Evolutionary conservation across 768 basidiomycete genomes (phyloP).

Genomic region (Rhodotorula diobovata): DNA sequence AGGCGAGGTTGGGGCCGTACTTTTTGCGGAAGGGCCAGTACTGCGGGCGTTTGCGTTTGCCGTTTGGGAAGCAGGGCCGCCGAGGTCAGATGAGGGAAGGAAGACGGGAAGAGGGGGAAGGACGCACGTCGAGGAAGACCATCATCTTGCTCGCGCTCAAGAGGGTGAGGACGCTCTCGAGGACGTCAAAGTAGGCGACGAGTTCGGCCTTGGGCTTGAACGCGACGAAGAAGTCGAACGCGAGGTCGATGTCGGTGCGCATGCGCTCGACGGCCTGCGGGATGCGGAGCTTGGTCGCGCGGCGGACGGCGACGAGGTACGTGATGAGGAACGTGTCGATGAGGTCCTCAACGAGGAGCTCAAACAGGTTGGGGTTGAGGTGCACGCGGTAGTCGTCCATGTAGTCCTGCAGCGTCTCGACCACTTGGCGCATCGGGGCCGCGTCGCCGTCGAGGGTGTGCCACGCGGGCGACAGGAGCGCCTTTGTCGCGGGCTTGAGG

Average conservation of each 20-base stretch:
- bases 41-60: constrained; percentile 42
- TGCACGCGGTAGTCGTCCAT: constrained; percentile 85
- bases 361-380: constrained; percentile 83
- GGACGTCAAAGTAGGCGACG: constrained; percentile 73
- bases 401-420: constrained; percentile 94
- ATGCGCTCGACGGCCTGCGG: constrained; percentile 79
- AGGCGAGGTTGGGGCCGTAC: constrained; percentile 85
- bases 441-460: constrained; percentile 56
- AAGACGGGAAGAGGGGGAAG: too few species aligned
- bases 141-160: constrained; percentile 36
- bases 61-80: constrained; percentile 71
- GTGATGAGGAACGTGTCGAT: constrained; percentile 82
- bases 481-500: constrained; percentile 76
- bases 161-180: constrained; percentile 59
- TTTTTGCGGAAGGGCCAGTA: constrained; percentile 68
- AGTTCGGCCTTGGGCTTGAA: constrained; percentile 74
- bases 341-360: constrained; percentile 85
- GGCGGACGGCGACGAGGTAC: constrained; percentile 81
- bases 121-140: constrained; percentile 39
- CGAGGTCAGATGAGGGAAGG: constrained; percentile 54
- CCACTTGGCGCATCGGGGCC: constrained; percentile 74
- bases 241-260: constrained; percentile 69
- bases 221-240: constrained; percentile 73
- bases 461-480: constrained; percentile 73
- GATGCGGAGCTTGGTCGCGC: constrained; percentile 77